phyloP scores from a whole-genome alignment of 257 asterid species.

The Jaltomata sinuosa region DNA sequence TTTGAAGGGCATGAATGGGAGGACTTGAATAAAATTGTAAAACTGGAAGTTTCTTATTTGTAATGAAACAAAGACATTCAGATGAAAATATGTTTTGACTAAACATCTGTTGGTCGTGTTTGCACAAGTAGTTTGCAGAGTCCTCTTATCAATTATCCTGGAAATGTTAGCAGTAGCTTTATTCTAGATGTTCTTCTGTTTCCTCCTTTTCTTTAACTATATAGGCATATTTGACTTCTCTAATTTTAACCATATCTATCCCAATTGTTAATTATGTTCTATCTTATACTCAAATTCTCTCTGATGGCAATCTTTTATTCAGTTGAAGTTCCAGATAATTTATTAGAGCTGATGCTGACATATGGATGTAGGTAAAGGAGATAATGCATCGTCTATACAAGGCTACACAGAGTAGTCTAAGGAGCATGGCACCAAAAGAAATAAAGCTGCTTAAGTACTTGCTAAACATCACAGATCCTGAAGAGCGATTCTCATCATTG shows the following conservation, averaged over 20 bases:
- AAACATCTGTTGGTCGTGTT: background rate
- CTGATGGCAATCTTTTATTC: background rate
- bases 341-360: background rate
- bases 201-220: background rate
- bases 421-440: constrained; percentile 85
- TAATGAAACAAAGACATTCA: background rate
- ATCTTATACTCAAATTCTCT: background rate
- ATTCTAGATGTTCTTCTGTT: background rate
- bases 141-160: background rate
- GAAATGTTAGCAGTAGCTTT: background rate
- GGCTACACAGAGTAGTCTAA: constrained; percentile 74
- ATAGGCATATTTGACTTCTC: background rate
- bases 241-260: background rate
- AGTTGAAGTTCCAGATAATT: background rate
- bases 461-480: constrained; percentile 85
- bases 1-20: background rate
- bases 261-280: background rate
- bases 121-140: background rate
- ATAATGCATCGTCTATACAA: constrained; percentile 82
- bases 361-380: constrained; percentile 60
- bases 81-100: background rate
- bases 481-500: constrained; percentile 86
- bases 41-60: background rate
- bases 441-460: constrained; percentile 70
- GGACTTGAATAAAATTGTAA: background rate